Base-by-base conservation (phyloP, 495 filamentous ascomycete genomes). In the Massariosphaeria phaeospora region DNA sequence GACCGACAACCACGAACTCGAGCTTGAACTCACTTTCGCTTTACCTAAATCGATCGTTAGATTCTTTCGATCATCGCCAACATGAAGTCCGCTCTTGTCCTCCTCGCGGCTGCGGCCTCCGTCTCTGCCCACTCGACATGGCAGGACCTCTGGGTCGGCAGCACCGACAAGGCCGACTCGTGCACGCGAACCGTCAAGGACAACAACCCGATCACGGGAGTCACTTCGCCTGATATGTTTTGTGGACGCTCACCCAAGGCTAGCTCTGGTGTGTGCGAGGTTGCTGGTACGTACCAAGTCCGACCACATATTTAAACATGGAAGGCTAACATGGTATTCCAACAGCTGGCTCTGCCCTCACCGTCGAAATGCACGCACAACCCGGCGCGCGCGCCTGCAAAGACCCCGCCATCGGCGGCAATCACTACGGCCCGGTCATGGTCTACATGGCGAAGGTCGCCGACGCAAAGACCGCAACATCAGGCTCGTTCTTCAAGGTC, bases 381-480 rank as follows among this genome's bases (percentile, higher is more conserved):
- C 73, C 75, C 25, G 72, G 69, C 17, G 71, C 74, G 59, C 69
- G 75, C 18, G 55, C 26, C 3, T 78, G 67, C 68, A 56, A 40
- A 20, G 73, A 69, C 62, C 74, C 75, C 17, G 75, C 75, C 27
- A 75, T 78, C 47, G 75, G 75, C 2, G 75, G 75, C 31, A 70
- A 71, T 29, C 77, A 80, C 56, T 77, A 74, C 51, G 75, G 75
- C 8, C 75, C 75, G 1, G 73, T 81, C 2, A 66, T 75, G 27
- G 75, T 73, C 5, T 82, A 81, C 71, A 70, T 82, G 59, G 67
- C 71, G 57, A 73, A 75, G 45, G 79, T 81, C 11, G 15, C 62
- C 17, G 73, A 80, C 57, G 73, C 79, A 2, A 64, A 69, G 13
- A 70, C 66, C 9, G 76, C 75, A 21, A 20, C 13, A 11, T 66